phyloP scores from a whole-genome alignment of 2,329 filamentous ascomycete species.

The Ophiosphaerella herpotricha region DNA sequence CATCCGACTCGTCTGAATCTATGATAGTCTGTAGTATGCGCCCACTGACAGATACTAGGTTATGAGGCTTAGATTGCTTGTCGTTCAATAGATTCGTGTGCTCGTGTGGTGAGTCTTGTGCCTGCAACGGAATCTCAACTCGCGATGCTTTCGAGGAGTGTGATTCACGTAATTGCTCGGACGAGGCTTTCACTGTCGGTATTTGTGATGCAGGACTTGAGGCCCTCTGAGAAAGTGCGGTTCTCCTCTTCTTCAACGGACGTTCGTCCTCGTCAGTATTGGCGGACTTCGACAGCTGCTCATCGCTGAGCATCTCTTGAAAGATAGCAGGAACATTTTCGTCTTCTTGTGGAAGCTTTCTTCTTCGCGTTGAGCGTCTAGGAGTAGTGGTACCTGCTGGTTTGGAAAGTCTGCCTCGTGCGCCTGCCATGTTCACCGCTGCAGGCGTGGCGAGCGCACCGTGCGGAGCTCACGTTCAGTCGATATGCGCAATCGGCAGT shows the following conservation, averaged over 20 bases:
- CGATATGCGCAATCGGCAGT: conserved; percentile 2
- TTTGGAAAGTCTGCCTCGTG: conserved; percentile 30
- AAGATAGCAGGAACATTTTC: conserved; percentile 50
- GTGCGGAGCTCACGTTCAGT: not conserved
- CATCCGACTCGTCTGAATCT: conserved; percentile 60
- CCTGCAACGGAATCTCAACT: conserved; percentile 5
- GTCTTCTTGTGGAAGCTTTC: conserved; percentile 24
- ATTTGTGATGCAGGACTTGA: conserved; percentile 6
- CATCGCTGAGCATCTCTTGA: conserved; percentile 53
- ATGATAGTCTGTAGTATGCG: conserved; percentile 47
- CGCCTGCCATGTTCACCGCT: conserved; percentile 31
- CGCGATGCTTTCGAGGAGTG: conserved; percentile 13
- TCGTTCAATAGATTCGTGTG: conserved; percentile 2
- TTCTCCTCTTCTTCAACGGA: conserved; percentile 47
- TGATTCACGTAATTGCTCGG: not conserved
- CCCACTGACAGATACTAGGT: conserved; percentile 17
- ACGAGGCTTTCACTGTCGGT: not conserved
- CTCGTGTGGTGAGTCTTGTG: conserved; percentile 7
- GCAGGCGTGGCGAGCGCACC: not conserved
- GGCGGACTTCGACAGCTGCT: conserved; percentile 38
- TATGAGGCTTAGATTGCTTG: conserved; percentile 1
- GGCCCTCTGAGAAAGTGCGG: conserved; percentile 12
- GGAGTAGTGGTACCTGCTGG: conserved; percentile 16
- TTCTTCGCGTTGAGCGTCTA: conserved; percentile 30
- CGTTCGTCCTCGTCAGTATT: conserved; percentile 35